Evolutionary conservation across 1,284 basidiomycete species (phyloP).

Genomic region (Pisolithus thermaeus): DNA sequence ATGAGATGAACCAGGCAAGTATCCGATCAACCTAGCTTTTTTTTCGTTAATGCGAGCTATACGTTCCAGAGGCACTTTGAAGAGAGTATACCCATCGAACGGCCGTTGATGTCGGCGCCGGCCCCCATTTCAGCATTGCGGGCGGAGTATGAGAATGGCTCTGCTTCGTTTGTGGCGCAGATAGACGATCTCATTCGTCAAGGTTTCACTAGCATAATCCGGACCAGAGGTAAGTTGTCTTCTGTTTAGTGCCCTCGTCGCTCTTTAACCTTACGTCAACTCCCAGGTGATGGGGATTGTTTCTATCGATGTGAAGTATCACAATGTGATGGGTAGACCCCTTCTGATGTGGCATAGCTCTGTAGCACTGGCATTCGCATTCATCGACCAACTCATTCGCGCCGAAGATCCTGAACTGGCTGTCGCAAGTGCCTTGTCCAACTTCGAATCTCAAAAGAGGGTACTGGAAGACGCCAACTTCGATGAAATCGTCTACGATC

Average conservation of each 20-base stretch:
- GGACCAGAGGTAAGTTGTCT: constrained; percentile 56
- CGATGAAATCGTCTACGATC: constrained; percentile 56
- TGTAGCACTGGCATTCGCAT: constrained; percentile 65
- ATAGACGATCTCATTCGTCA: constrained; percentile 54
- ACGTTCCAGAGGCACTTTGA: constrained; percentile 39
- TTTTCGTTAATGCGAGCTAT: background rate
- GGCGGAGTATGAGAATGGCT: constrained; percentile 55
- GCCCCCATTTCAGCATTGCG: constrained; percentile 46
- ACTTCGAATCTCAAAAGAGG: constrained; percentile 36
- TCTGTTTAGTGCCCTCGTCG: constrained; percentile 23
- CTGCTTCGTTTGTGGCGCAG: constrained; percentile 54
- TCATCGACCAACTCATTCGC: constrained; percentile 53
- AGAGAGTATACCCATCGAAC: constrained; percentile 39
- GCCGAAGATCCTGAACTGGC: constrained; percentile 32
- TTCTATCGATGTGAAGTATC: constrained; percentile 64
- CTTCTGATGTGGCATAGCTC: constrained; percentile 30
- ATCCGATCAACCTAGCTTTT: constrained; percentile 3
- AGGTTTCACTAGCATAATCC: constrained; percentile 60
- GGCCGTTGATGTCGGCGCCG: constrained; percentile 48
- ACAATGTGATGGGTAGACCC: constrained; percentile 2
- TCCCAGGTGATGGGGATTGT: constrained; percentile 70
- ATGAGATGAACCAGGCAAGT: constrained; percentile 46
- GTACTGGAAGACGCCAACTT: constrained; percentile 60
- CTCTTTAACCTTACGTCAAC: constrained; percentile 3
- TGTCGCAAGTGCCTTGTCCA: constrained; percentile 47